Conservation (phyloP, 2,329 filamentous ascomycete genomes). For the Neofusicoccum cordaticola region DNA sequence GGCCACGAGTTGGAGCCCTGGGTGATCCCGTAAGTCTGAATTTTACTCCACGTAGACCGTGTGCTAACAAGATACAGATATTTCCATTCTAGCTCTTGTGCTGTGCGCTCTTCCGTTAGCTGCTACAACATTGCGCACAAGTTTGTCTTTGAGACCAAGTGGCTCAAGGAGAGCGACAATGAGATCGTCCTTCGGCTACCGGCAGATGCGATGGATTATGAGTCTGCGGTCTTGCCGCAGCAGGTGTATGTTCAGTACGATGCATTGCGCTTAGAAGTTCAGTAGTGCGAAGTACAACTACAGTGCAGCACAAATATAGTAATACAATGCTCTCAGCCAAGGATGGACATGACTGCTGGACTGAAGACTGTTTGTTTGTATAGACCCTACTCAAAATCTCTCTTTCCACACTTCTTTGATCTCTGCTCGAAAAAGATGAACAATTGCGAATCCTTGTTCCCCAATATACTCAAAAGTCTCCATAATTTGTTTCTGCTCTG, state of each 20-base stretch:
- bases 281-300: constrained; percentile 22
- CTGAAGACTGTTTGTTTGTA: no score
- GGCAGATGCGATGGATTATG: constrained; percentile 57
- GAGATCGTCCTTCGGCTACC: constrained; percentile 58
- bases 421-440: not conserved
- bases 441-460: not conserved
- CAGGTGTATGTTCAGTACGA: constrained; percentile 65
- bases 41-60: not conserved
- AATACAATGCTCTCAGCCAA: no score
- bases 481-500: not conserved
- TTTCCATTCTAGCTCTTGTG: constrained; percentile 59
- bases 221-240: constrained; percentile 55
- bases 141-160: constrained; percentile 37
- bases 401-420: not conserved
- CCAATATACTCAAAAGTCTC: not conserved
- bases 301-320: no score
- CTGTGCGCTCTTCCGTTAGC: constrained; percentile 57
- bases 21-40: constrained; percentile 52
- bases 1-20: constrained; percentile 48
- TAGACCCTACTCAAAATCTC: not conserved
- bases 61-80: constrained; percentile 36
- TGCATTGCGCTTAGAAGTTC: constrained; percentile 59
- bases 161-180: constrained; percentile 53
- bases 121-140: constrained; percentile 63
- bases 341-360: no score